Evolutionary conservation across 768 basidiomycete genomes (phyloP), one percentile per base, ranked within the genome.

Genomic region (Gloeopeniophorella convolvens): DNA sequence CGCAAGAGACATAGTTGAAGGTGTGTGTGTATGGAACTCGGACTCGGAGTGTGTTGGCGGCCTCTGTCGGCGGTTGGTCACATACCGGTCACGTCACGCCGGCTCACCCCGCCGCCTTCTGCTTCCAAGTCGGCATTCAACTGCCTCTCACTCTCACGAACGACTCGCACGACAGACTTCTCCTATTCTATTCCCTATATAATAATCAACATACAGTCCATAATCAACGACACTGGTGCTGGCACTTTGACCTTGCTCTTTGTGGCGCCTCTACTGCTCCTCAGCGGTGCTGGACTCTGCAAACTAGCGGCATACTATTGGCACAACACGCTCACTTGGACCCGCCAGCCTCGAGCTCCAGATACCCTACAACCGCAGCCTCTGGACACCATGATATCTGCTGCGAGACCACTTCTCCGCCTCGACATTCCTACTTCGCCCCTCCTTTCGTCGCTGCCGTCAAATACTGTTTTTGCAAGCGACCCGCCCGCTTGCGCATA

Each of bases 361-460:
- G 28, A 9, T 30, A 43, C 13, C 12, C 15, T n/a, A 30, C 42
- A 23, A 20, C 31, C 27, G 16, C 55, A 31, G 26, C 28, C 13
- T 35, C n/a, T 27, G 27, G 41, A 33, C 33, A 26, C 35, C 16
- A 50, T 56, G 49, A 23, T 43, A 28, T 39, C 45, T 11, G 9
- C 16, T 5, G n/a, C 34, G 34, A 48, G 48, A n/a, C 46, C 35
- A 7, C 31, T 39, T 8, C 50, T 58, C 16, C 31, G 45, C 15
- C 42, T 58, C 32, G 34, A 56, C 31, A 47, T 58, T 18, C 50
- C 57, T 24, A 47, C 26, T 3, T 51, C 57, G 5, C 57, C 57
- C 20, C 37, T 58, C 27, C 50, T 56, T n/a, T 42, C 49, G 13
- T 56, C 54, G 0, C 42, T 50, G n/a, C 28, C 48, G 30, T 37